Conservation (phyloP, 805 yeast genomes). For the Lipomyces spencermartinsiae region DNA sequence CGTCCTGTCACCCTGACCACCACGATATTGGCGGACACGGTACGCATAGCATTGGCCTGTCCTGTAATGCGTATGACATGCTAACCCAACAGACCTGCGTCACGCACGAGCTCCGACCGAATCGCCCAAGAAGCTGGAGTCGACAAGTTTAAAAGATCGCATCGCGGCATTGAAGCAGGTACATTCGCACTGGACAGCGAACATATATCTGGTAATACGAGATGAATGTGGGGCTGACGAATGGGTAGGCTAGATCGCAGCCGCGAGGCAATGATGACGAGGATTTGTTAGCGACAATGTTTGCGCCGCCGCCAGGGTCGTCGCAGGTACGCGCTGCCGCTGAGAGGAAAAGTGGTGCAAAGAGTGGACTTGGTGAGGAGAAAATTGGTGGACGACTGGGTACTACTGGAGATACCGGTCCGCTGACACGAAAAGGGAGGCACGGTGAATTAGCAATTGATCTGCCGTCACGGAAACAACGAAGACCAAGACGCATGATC, state of each 20-base stretch:
- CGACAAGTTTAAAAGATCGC: background rate
- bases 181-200: background rate
- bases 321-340: background rate
- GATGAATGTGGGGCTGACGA: background rate
- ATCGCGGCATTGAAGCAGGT: background rate
- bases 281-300: background rate
- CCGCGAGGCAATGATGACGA: background rate
- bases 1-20: background rate
- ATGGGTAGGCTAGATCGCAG: background rate
- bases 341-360: background rate
- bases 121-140: background rate
- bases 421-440: background rate
- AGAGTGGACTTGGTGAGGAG: background rate
- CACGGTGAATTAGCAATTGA: background rate
- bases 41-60: background rate
- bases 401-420: background rate
- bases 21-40: background rate
- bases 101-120: background rate
- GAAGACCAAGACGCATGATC: background rate
- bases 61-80: background rate
- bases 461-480: background rate
- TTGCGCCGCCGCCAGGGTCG: background rate
- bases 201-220: background rate
- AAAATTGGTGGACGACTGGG: background rate
- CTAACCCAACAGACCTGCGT: background rate